These are phyloP conservation scores for Trichaptum fuscoviolaceum DNA, from an alignment of 768 basidiomycete species.

Conservation along the genomic window DNA sequence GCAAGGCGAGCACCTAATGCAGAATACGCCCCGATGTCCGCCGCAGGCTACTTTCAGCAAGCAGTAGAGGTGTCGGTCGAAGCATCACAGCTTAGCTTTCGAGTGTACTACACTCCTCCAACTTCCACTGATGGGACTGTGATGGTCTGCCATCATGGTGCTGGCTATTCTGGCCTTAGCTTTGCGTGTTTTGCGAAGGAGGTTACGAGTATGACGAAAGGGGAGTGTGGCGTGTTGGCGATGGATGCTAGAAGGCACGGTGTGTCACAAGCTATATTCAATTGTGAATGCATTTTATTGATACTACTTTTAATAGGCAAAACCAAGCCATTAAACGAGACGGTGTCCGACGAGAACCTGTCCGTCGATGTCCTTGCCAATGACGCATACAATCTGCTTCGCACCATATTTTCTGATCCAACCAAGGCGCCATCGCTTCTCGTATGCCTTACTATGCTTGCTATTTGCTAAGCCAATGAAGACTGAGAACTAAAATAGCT, in stretches of 20 bases:
- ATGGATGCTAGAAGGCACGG: constrained; percentile 88
- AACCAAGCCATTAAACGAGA: constrained; percentile 40
- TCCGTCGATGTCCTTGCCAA: constrained; percentile 64
- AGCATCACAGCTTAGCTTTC: constrained; percentile 54
- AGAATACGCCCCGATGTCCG: constrained; percentile 73
- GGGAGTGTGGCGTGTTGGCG: constrained; percentile 76
- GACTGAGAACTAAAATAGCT: constrained; percentile 39
- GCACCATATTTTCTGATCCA: constrained; percentile 64
- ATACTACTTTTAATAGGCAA: constrained; percentile 43
- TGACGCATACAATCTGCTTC: constrained; percentile 70
- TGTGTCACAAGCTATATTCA: constrained; percentile 28
- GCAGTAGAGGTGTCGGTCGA: constrained; percentile 75
- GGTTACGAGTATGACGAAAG: constrained; percentile 50
- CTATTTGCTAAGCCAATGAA: constrained; percentile 1
- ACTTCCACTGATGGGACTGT: constrained; percentile 51
- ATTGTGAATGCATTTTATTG: background rate
- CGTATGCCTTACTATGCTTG: constrained; percentile 39
- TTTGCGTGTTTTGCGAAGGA: constrained; percentile 92
- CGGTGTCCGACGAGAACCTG: constrained; percentile 48
- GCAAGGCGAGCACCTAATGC: constrained; percentile 41
- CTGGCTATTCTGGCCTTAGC: constrained; percentile 83
- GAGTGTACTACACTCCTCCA: constrained; percentile 83
- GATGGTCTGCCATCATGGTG: constrained; percentile 93
- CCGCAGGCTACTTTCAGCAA: constrained; percentile 67
- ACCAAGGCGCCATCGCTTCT: constrained; percentile 63